These are phyloP conservation scores for Tilletia horrida DNA, from an alignment of 1,284 basidiomycete genomes.

Conservation along the genomic window DNA sequence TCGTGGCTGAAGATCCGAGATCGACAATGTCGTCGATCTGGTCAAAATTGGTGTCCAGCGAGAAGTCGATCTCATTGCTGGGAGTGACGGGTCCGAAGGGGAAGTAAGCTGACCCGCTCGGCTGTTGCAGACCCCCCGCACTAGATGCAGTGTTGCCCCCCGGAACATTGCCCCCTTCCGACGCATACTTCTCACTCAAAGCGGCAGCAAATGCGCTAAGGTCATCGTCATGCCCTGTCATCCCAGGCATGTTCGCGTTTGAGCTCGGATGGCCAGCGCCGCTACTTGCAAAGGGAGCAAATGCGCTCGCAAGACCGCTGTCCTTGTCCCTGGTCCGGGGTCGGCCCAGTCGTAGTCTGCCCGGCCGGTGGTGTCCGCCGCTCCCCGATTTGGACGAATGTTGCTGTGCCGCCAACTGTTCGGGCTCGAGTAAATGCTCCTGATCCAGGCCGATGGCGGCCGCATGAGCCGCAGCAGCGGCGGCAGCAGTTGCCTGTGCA, in stretches of 20 bases:
- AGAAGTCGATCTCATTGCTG: conserved; percentile 45
- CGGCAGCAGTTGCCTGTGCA: not conserved
- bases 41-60: conserved; percentile 73
- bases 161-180: not conserved
- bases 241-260: not conserved
- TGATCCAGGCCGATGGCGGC: conserved; percentile 16
- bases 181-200: not conserved
- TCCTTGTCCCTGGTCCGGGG: conserved; percentile 27
- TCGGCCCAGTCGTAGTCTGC: conserved; percentile 19
- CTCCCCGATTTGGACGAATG: not conserved
- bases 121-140: not conserved
- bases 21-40: conserved; percentile 81
- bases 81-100: conserved; percentile 16
- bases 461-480: conserved; percentile 5
- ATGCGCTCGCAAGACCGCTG: not conserved
- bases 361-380: conserved; percentile 1
- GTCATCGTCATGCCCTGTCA: conserved; percentile 15
- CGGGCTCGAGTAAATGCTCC: conserved; percentile 19
- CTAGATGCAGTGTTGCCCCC: not conserved
- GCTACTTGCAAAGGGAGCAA: not conserved
- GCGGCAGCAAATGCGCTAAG: conserved; percentile 13
- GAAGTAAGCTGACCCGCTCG: not conserved
- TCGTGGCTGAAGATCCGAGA: conserved; percentile 25
- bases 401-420: not conserved
- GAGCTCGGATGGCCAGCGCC: not conserved